Evolutionary conservation across 1,284 basidiomycete genomes (phyloP).

Genomic region (Cutaneotrichosporon sp.): DNA sequence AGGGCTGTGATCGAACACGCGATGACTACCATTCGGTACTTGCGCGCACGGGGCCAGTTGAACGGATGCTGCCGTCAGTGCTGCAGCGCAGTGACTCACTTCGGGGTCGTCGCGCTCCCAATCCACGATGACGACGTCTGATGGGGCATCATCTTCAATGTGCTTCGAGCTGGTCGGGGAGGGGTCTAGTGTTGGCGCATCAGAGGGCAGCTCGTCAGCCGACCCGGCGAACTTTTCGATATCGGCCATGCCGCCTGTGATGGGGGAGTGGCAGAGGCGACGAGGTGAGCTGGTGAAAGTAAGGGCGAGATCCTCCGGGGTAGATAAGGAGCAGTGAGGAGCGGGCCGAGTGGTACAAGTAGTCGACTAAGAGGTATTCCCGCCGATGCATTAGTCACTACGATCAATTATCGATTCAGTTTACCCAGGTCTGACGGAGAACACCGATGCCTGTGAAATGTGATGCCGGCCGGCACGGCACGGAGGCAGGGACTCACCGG

Average conservation of each 20-base stretch:
- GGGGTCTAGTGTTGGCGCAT: background rate
- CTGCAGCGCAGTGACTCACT: background rate
- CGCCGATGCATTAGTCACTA: background rate
- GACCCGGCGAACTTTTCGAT: background rate
- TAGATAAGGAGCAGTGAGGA: background rate
- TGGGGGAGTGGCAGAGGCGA: background rate
- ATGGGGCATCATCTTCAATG: background rate
- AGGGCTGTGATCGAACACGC: slow-evolving; percentile 32
- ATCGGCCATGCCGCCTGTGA: background rate
- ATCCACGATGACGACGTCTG: background rate
- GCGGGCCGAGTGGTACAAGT: background rate
- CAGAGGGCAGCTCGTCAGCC: background rate
- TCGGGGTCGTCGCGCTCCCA: slow-evolving; percentile 5
- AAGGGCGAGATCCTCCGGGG: background rate
- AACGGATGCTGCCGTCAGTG: slow-evolving; percentile 17
- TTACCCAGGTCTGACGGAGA: background rate
- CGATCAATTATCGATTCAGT: background rate
- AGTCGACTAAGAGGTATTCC: background rate
- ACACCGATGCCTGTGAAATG: background rate
- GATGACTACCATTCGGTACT: slow-evolving; percentile 30
- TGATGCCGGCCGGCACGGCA: background rate
- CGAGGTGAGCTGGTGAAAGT: background rate
- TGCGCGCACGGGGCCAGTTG: slow-evolving; percentile 38
- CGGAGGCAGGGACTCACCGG: background rate
- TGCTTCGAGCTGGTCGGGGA: slow-evolving; percentile 1